Evolutionary conservation across 331 rosid genomes (phyloP), one percentile per base, ranked within the genome.

Genomic region (Quercus lobata): DNA sequence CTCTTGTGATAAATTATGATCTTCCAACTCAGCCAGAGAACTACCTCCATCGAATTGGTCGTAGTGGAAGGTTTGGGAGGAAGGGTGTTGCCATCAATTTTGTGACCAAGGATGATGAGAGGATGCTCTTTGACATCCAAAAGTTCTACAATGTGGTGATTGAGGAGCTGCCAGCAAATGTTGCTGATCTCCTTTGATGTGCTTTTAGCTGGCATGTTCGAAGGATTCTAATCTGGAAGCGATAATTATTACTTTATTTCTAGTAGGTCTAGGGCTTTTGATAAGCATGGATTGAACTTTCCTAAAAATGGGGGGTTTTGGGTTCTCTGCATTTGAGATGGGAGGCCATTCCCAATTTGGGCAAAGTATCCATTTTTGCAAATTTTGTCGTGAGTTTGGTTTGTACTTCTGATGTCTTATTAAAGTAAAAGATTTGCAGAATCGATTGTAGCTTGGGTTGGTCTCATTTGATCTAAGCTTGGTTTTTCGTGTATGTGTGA

Each of bases 21-120:
- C 89, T 91, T 44, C 95, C 95, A 24, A 91, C 95, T 41, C 92
- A 91, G 77, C 91, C 95, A 0, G 95, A 91, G 84, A 91, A 89
- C 78, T 91, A 91, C 79, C 95, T 91, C 58, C 92, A 85, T 80
- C 88, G 92, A 30, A 91, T 91, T 74, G 95, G 95, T 76, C 86
- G 92, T 81, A 91, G 95, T 82, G 92, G 95, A 27, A 83, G 91
- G 37, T 91, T 85, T 66, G 92, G 95, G 30, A 85, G 95, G 71
- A 89, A 91, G 81, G 95, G 92, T 73, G 92, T 86, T 80, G 95
- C 92, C 63, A 90, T 90, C 78, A 90, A 88, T 79, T 90, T 90
- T 10, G 94, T 90, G 79, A 88, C 92, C 62, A 37, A 6, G 60
- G 94, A 88, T 16, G 94, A 87, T 30, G 91, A 82, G 1, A 87